Evolutionary conservation across 257 asterid species (phyloP), one percentile per base, ranked within the genome.

Genomic region (Eucommia ulmoides): DNA sequence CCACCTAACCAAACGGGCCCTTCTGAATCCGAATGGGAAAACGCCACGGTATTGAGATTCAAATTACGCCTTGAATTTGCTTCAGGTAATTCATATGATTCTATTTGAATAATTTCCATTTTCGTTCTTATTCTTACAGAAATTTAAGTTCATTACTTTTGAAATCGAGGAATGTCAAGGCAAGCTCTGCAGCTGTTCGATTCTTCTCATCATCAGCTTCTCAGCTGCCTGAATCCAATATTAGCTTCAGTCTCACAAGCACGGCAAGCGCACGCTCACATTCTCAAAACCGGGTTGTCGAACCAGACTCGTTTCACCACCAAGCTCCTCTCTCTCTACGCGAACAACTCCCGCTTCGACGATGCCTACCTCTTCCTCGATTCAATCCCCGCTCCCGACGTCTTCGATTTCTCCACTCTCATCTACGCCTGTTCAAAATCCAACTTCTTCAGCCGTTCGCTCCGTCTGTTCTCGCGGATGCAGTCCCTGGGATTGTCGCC

Each of bases 301-400:
- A 42, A n/a, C 20, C 9, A 42, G 0, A 16, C 0, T 21, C 48
- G 19, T n/a, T 16, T 6, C 20, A 18, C 20, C 48, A 42, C 48
- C 19, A 42, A 42, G 48, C 48, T 42, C 48, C 20, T 42, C 48
- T 42, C 48, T 1, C 48, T 42, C 48, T 42, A 42, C 20, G 48
- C 48, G 2, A 18, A 42, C 48, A 19, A 42, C 48, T 21, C n/a
- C 2, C 19, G 15, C 9, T 42, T 42, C 48, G 10, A 3, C 20
- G 48, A 42, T 16, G 48, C 48, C 3, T 6, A 16, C 9, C 48
- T 15, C 48, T 4, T 42, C 19, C 48, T 42, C 1, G 48, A 42
- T n/a, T 42, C 48, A 42, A 16, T 42, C 20, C 48, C 48, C 19
- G 20, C n/a, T 6, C 48, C 48, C 0, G 20, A 42, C 19, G 48